phyloP scores from a whole-genome alignment of 2,329 filamentous ascomycete species.

The Aspergillus thermomutatus region DNA sequence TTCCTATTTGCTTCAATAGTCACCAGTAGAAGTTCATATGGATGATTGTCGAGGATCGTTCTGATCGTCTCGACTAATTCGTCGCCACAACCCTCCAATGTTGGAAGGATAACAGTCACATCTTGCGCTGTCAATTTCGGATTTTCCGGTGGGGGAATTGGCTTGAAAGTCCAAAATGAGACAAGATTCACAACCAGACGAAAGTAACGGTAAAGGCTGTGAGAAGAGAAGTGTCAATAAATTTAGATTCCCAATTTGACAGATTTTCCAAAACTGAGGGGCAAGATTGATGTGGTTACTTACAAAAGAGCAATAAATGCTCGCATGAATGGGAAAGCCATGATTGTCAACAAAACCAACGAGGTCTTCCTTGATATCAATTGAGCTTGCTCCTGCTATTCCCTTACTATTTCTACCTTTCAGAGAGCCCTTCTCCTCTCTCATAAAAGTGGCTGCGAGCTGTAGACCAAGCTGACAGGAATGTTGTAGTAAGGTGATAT shows the following conservation, averaged over 20 bases:
- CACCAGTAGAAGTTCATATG: constrained; percentile 74
- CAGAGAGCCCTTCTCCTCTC: neutral
- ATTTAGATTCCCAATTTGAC: neutral
- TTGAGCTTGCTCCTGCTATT: neutral
- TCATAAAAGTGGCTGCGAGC: neutral
- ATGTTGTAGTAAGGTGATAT: neutral
- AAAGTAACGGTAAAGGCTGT: constrained; percentile 81
- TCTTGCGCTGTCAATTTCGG: constrained; percentile 77
- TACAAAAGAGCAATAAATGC: constrained; percentile 42
- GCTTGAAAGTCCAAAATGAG: constrained; percentile 83
- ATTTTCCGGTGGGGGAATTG: constrained; percentile 75
- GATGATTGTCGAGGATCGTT: constrained; percentile 50
- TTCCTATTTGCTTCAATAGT: constrained; percentile 78
- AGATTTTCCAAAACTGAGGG: neutral
- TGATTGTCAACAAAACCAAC: constrained; percentile 15
- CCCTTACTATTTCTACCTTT: neutral
- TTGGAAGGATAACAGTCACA: constrained; percentile 92
- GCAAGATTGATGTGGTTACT: constrained; percentile 19
- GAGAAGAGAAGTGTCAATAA: constrained; percentile 10
- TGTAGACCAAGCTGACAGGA: neutral
- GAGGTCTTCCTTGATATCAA: neutral
- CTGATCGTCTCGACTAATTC: constrained; percentile 78
- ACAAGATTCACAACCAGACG: constrained; percentile 80
- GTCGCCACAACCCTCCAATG: constrained; percentile 81
- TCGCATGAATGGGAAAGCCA: constrained; percentile 39